Evolutionary conservation across 257 asterid genomes (phyloP), one percentile per base, ranked within the genome.

Genomic region (Plantago major): DNA sequence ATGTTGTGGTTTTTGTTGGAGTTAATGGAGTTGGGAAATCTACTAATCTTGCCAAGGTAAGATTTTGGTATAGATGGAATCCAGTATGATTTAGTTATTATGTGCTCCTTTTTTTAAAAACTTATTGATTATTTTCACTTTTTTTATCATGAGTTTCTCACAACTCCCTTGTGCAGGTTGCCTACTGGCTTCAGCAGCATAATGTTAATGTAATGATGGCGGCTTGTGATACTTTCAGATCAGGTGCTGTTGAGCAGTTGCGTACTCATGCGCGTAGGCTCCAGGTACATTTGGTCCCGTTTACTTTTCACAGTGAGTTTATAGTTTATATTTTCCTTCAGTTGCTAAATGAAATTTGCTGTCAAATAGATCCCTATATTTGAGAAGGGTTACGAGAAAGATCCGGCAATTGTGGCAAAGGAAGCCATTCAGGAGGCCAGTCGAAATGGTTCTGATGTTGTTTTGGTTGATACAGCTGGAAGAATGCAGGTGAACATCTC

Each of bases 191-290:
- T 78, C 89, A 33, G 71, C 99, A 92, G 80, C 99, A 92, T 51
- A 75, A 87, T 28, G 47, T 81, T 65, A 81, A 67, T 61, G 99
- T 89, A 42, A 89, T 84, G 99, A 89, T 92, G 99, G 97, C 99
- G 74, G 99, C 99, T 12, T 92, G 99, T 66, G 99, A 92, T 74
- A 92, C 97, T 64, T 92, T 92, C 81, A 86, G 99, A 66, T 92
- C 97, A 40, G 99, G 99, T 67, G 99, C 99, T n/a, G 99, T 92
- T 54, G 99, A 92, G 85, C 99, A 92, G 75, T 80, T 89, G 67
- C 97, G 97, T 18, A 92, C 99, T 14, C 97, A 92, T 83, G 96
- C 97, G 8, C 95, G 94, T 18, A 84, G 99, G 71, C 97, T 83
- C 71, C 89, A 91, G 95, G 98, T 85, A 80, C 49, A 51, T 49